Evolutionary conservation across 2,329 filamentous ascomycete species (phyloP).

Genomic region (Nannizziopsis barbatae): DNA sequence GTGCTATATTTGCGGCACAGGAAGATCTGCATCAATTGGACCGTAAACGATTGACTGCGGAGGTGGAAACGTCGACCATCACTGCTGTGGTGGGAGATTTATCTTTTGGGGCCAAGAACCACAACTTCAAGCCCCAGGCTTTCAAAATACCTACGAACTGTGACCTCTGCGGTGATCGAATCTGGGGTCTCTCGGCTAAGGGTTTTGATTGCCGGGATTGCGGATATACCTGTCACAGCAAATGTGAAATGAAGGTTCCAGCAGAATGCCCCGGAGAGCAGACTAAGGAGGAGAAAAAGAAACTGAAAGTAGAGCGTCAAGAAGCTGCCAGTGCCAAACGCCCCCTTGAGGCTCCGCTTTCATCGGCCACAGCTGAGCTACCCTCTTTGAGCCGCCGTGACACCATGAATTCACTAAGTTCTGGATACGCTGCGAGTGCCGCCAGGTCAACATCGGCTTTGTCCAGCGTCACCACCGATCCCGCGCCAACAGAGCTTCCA

Average conservation of each 20-base stretch:
- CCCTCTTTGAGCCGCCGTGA: slow-evolving; percentile 65
- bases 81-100: slow-evolving; percentile 85
- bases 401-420: slow-evolving; percentile 83
- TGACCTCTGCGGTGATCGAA: slow-evolving; percentile 88
- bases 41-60: slow-evolving; percentile 70
- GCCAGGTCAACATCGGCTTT: slow-evolving; percentile 61
- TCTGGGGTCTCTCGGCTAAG: slow-evolving; percentile 94
- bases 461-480: slow-evolving; percentile 41
- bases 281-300: slow-evolving; percentile 90
- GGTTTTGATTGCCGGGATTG: slow-evolving; percentile 94
- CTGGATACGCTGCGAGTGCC: slow-evolving; percentile 64
- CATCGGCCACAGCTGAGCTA: slow-evolving; percentile 43
- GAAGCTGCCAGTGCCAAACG: slow-evolving; percentile 54
- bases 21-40: slow-evolving; percentile 78
- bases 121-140: slow-evolving; percentile 97
- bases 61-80: slow-evolving; percentile 88
- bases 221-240: slow-evolving; percentile 95
- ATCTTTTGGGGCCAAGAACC: slow-evolving; percentile 81
- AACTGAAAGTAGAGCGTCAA: slow-evolving; percentile 76
- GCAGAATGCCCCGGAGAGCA: slow-evolving; percentile 91
- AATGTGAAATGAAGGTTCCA: slow-evolving; percentile 98
- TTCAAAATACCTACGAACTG: slow-evolving; percentile 99
- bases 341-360: slow-evolving; percentile 21
- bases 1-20: slow-evolving; percentile 70
- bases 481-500: slow-evolving; percentile 33